A percentile compares a stretch with the other conserved stretches of the same genome.
phyloP scores from a whole-genome alignment of 768 basidiomycete genomes.

The Russula virescens region DNA sequence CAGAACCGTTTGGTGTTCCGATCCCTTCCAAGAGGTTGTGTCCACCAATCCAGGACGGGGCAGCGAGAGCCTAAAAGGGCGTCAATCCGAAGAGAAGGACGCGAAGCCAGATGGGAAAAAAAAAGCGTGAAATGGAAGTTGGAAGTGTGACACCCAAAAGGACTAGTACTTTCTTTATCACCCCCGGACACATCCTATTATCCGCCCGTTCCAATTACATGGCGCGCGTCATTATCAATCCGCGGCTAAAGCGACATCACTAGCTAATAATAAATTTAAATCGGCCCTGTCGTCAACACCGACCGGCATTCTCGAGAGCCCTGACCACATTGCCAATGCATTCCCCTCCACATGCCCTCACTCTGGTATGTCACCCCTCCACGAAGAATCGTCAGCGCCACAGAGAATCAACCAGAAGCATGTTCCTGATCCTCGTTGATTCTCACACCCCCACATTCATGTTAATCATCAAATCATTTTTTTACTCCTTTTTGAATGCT shows the following conservation, averaged over 20 bases:
- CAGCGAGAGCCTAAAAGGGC: conserved; percentile 6
- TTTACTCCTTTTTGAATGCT: not conserved
- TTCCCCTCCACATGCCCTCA: not conserved
- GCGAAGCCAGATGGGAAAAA: not conserved
- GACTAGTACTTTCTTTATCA: conserved; percentile 15
- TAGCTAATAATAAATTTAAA: too few species aligned
- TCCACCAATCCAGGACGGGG: not conserved
- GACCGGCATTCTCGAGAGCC: not conserved
- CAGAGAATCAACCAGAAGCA: not conserved
- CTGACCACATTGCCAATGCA: not conserved
- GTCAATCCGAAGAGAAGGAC: conserved; percentile 13
- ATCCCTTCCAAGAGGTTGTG: not conserved
- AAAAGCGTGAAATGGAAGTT: conserved; percentile 7
- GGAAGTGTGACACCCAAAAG: conserved; percentile 9
- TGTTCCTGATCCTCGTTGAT: conserved; percentile 5
- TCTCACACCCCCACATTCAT: not conserved
- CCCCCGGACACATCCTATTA: not conserved
- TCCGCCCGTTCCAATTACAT: not conserved
- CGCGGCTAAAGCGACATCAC: not conserved
- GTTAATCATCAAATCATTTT: not conserved
- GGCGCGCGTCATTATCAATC: not conserved
- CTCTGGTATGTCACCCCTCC: not conserved
- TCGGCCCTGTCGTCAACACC: too few species aligned
- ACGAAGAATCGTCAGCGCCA: not conserved
- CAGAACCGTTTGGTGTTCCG: not conserved